phyloP scores from a whole-genome alignment of 352 stramenopile species.

The Thalassiosira livingstoniorum region DNA sequence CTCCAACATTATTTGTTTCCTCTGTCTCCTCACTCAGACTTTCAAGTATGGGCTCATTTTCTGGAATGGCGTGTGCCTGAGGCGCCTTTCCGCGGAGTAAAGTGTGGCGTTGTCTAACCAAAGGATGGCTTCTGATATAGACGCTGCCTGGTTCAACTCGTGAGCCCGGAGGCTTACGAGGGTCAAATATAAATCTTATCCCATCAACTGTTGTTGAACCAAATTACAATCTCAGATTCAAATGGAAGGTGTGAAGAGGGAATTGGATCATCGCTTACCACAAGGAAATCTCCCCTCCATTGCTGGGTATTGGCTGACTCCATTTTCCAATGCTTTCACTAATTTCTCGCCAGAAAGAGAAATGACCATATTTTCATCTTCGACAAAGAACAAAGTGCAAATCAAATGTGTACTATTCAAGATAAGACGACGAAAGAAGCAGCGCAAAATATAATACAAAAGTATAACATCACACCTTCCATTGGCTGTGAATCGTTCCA shows the following conservation, averaged over 20 bases:
- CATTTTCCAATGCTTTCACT: conserved; percentile 75
- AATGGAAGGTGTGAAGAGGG: no score
- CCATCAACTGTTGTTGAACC: conserved; percentile 68
- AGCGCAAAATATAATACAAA: no score
- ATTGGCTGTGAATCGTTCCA: no score
- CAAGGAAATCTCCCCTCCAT: conserved; percentile 77
- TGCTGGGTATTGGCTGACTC: conserved; percentile 68
- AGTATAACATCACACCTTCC: no score
- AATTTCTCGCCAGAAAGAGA: conserved; percentile 64
- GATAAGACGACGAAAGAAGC: no score
- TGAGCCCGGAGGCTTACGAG: conserved; percentile 41
- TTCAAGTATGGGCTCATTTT: no score
- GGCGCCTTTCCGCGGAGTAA: not conserved
- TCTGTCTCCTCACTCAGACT: no score
- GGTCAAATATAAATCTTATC: conserved; percentile 72
- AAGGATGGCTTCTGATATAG: conserved; percentile 22
- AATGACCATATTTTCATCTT: conserved; percentile 64
- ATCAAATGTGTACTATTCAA: no score
- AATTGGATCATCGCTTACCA: conserved; percentile 14
- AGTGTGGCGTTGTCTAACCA: not conserved
- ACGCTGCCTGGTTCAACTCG: conserved; percentile 45
- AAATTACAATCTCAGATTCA: no score
- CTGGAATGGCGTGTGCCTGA: not conserved
- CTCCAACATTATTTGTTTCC: not conserved
- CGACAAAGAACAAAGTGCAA: no score